phyloP scores from a whole-genome alignment of 108 stramenopile genomes.

The Skeletonema tropicum region DNA sequence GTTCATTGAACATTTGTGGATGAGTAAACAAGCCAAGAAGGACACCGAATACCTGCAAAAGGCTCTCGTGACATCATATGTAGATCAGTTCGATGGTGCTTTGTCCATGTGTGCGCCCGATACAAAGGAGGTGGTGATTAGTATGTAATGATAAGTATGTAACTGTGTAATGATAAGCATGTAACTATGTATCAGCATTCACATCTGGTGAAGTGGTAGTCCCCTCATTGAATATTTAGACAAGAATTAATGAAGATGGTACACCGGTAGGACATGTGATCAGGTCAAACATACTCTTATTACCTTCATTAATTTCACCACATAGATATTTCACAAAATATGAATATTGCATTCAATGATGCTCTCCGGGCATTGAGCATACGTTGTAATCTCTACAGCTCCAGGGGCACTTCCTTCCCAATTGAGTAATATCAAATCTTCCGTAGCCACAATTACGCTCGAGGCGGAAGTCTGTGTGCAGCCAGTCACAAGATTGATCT shows the following conservation, averaged over 20 bases:
- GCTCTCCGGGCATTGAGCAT: constrained; percentile 5
- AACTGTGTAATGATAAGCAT: too few species aligned
- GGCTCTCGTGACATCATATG: not conserved
- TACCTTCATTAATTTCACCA: not conserved
- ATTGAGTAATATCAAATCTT: constrained; percentile 17
- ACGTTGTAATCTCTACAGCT: constrained; percentile 38
- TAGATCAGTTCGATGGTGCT: not conserved
- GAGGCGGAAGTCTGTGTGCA: constrained; percentile 13
- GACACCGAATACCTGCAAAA: not conserved
- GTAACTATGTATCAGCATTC: too few species aligned
- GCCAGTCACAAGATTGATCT: constrained; percentile 30
- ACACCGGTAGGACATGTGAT: too few species aligned
- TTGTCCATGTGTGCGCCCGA: not conserved
- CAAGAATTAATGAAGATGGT: too few species aligned
- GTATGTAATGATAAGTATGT: too few species aligned
- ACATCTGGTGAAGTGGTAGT: too few species aligned
- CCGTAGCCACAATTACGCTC: constrained; percentile 33
- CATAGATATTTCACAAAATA: not conserved
- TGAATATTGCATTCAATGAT: not conserved
- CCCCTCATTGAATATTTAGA: too few species aligned
- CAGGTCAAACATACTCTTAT: too few species aligned
- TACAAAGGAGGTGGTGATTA: too few species aligned
- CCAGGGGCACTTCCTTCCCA: constrained; percentile 42
- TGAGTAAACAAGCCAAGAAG: not conserved
- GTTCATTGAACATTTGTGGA: constrained; percentile 68